Conservation (phyloP, 2,329 filamentous ascomycete species). For the Botrytis cinerea region DNA sequence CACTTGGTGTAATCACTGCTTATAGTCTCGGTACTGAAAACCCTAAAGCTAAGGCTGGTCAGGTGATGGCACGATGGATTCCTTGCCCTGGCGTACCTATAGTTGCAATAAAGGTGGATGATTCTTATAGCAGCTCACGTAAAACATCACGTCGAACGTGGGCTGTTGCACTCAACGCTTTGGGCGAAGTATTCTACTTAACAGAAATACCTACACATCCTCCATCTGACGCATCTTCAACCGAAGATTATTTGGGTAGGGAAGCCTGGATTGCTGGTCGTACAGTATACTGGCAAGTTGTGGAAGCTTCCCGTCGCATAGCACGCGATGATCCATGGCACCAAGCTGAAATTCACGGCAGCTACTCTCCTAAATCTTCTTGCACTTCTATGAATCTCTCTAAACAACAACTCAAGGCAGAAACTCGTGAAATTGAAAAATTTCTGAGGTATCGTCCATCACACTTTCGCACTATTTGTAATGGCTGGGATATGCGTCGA, state of each 20-base stretch:
- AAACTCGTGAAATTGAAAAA: constrained; percentile 79
- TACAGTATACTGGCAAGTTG: constrained; percentile 75
- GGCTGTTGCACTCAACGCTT: constrained; percentile 90
- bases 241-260: constrained; percentile 59
- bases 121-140: constrained; percentile 73
- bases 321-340: constrained; percentile 73
- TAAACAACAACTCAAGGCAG: constrained; percentile 69
- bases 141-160: constrained; percentile 73
- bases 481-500: constrained; percentile 91
- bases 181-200: constrained; percentile 89
- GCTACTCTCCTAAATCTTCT: constrained; percentile 80
- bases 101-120: constrained; percentile 79
- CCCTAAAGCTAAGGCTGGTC: constrained; percentile 66
- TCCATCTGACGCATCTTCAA: constrained; percentile 47
- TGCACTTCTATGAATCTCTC: constrained; percentile 71
- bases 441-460: constrained; percentile 72
- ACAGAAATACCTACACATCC: constrained; percentile 65
- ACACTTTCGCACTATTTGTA: constrained; percentile 75
- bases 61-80: constrained; percentile 85
- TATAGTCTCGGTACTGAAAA: constrained; percentile 66
- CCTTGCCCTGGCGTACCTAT: constrained; percentile 93
- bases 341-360: constrained; percentile 65
- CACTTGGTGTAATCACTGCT: constrained; percentile 77
- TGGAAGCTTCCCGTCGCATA: constrained; percentile 74
- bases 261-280: constrained; percentile 80